Evolutionary conservation across 306 rosid species (phyloP), one percentile per base, ranked within the genome.

Genomic region (Castanea mollissima): DNA sequence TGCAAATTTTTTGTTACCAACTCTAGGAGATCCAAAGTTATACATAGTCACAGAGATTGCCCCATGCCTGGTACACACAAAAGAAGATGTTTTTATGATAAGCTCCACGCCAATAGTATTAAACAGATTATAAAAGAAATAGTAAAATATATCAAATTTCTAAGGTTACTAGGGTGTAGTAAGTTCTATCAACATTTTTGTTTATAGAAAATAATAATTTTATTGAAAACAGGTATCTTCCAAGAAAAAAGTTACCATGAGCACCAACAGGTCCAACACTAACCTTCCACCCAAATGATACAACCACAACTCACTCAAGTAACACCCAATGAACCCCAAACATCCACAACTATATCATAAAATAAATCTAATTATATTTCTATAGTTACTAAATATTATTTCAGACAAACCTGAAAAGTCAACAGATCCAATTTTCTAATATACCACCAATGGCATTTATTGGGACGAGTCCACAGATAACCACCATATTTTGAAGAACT

Each of bases 11-110:
- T 79, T 93, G 91, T 95, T 95, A 75, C 98, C 99, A 76, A 92
- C 98, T 88, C 99, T 88, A 49, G 99, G 99, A 87, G 98, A 95
- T 85, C 99, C 99, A 7, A 95, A 95, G 88, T 95, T 95, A 80
- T 95, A 95, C 99, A 92, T 91, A 62, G 96, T 89, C 78, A 95
- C 80, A 32, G 87, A 80, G 79, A 95, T 90, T 72, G 87, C 92
- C 82, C 91, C 94, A 34, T 41, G 71, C 91, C 98, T 95, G 78
- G 25, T 19, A 73, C 29, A 80, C 77, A 85, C 25, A 74, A 62
- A 69, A 59, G 79, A 31, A 52, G 19, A 54, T 19, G 65, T 79
- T 23, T 56, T 18, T 69, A 58, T 54, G 11, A 65, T 55, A 16
- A 65, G 51, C 49, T 23, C 56, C 9, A 20, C n/a, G 52, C 68